Evolutionary conservation across 2,329 filamentous ascomycete genomes (phyloP).

Genomic region (Amauroascus verrucosus): DNA sequence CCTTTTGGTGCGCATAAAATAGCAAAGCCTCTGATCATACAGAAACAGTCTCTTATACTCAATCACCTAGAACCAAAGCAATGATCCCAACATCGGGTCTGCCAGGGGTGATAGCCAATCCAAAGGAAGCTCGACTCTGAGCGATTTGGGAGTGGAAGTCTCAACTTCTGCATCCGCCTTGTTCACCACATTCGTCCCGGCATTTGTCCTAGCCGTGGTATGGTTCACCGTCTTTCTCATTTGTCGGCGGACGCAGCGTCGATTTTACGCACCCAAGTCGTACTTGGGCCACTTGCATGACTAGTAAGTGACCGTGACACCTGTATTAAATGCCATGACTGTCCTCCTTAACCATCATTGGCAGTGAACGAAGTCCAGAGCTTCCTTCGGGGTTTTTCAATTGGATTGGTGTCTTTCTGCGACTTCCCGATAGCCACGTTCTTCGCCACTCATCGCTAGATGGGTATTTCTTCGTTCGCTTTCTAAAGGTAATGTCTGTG

Average conservation of each 20-base stretch:
- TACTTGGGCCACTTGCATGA: constrained; percentile 35
- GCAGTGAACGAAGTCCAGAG: constrained; percentile 40
- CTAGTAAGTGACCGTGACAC: constrained; percentile 29
- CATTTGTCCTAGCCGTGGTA: constrained; percentile 36
- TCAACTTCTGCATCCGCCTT: constrained; percentile 44
- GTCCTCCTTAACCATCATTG: background rate
- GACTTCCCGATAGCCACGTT: constrained; percentile 62
- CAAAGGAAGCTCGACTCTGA: constrained; percentile 24
- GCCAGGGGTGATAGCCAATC: constrained; percentile 32
- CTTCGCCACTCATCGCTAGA: constrained; percentile 86
- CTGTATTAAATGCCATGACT: background rate
- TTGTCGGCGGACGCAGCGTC: constrained; percentile 35
- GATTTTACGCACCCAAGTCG: constrained; percentile 39
- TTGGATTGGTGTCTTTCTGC: constrained; percentile 46
- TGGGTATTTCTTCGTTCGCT: constrained; percentile 83
- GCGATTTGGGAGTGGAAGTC: constrained; percentile 22
- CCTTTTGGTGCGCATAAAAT: background rate
- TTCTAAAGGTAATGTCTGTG: constrained; percentile 65
- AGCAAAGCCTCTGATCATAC: background rate
- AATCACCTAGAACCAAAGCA: constrained; percentile 26
- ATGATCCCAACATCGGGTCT: constrained; percentile 35
- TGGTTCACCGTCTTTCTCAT: constrained; percentile 39
- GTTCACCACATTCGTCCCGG: constrained; percentile 41
- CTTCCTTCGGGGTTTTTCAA: constrained; percentile 41
- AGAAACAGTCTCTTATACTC: background rate